phyloP scores from a whole-genome alignment of 306 rosid genomes.

The Macrotyloma uniflorum region DNA sequence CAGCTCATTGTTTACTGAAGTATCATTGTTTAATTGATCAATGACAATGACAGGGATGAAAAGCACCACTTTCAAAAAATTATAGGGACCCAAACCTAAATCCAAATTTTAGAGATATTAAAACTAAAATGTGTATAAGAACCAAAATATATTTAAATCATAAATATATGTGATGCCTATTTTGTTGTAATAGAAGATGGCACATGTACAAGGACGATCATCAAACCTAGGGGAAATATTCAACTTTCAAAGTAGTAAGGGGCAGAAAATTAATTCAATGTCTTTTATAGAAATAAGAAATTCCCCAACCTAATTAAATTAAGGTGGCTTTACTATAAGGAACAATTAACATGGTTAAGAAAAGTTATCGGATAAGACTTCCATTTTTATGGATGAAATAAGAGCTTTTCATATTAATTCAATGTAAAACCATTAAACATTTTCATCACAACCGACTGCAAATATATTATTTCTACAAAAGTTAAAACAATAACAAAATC shows the following conservation, averaged over 20 bases:
- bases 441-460: background rate
- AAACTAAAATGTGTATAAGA: background rate
- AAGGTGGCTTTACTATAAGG: background rate
- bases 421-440: background rate
- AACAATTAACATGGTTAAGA: background rate
- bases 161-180: background rate
- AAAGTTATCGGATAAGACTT: too few relatives aligned
- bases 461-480: background rate
- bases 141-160: background rate
- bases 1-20: background rate
- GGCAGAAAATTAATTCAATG: slow-evolving; percentile 7
- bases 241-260: background rate
- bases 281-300: background rate
- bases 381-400: too few relatives aligned
- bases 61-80: background rate
- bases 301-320: background rate
- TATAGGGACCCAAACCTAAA: background rate
- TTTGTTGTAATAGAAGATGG: background rate
- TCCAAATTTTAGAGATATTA: background rate
- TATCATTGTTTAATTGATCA: background rate
- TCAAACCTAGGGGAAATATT: background rate
- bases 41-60: background rate
- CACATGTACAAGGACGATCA: background rate
- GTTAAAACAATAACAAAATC: background rate
- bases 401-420: background rate